phyloP scores from a whole-genome alignment of 805 yeast species.

The Wickerhamiella vanderwaltii region DNA sequence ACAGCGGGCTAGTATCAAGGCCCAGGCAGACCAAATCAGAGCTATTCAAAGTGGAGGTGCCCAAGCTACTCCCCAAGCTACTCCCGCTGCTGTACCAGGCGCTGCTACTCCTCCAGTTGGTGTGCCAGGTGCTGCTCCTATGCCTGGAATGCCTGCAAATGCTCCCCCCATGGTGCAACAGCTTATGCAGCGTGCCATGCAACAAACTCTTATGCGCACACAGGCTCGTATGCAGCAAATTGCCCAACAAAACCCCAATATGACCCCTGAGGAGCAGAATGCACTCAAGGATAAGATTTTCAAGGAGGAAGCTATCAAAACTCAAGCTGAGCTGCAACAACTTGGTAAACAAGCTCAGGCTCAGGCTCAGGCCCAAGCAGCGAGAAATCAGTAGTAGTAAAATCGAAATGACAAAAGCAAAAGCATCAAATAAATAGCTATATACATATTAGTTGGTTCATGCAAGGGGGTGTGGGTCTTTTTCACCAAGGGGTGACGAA shows the following conservation, averaged over 20 bases:
- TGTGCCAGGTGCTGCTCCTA: conserved; percentile 1
- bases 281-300: conserved; percentile 16
- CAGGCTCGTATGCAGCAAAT: conserved; percentile 15
- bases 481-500: no score
- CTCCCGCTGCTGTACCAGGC: not conserved
- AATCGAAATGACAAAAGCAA: not conserved
- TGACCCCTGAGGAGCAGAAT: conserved; percentile 15
- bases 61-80: not conserved
- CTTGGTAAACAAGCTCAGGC: conserved; percentile 13
- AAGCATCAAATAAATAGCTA: not conserved
- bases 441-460: no score
- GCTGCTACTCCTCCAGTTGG: not conserved
- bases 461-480: no score
- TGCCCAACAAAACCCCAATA: conserved; percentile 14
- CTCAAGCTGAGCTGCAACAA: conserved; percentile 16
- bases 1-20: conserved; percentile 9
- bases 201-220: conserved; percentile 14
- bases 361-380: conserved; percentile 6
- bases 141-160: conserved; percentile 9
- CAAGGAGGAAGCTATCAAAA: conserved; percentile 19
- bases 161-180: conserved; percentile 12
- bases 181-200: conserved; percentile 16
- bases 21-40: conserved; percentile 3
- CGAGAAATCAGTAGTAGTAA: not conserved
- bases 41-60: not conserved